Evolutionary conservation across 1,284 basidiomycete species (phyloP).

Genomic region (Malassezia cuniculi): DNA sequence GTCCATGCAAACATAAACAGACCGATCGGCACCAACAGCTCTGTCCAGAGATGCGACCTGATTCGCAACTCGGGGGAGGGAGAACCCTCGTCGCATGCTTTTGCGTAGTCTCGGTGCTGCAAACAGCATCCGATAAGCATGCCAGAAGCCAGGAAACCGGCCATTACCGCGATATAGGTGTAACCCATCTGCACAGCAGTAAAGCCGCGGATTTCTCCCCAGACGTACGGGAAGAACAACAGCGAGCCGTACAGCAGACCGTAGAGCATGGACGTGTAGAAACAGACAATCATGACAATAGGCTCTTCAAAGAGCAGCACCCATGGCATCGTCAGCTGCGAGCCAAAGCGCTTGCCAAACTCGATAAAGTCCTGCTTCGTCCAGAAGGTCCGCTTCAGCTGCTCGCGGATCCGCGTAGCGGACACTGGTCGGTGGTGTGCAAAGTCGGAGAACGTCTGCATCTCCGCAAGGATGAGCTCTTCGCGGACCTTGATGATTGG

Average conservation of each 20-base stretch:
- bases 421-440: too few species aligned
- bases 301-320: slow-evolving; percentile 16
- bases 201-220: slow-evolving; percentile 11
- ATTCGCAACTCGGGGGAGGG: slow-evolving; percentile 15
- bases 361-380: slow-evolving; percentile 1
- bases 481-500: background rate
- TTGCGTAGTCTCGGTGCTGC: slow-evolving; percentile 6
- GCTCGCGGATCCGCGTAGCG: too few species aligned
- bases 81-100: slow-evolving; percentile 6
- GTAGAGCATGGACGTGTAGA: slow-evolving; percentile 17
- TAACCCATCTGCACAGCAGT: slow-evolving; percentile 13
- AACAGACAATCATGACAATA: slow-evolving; percentile 13
- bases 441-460: too few species aligned
- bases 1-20: slow-evolving; percentile 22
- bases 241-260: slow-evolving; percentile 18
- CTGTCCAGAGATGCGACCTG: slow-evolving; percentile 10
- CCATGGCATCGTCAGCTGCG: slow-evolving; percentile 4
- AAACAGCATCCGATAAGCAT: slow-evolving; percentile 9
- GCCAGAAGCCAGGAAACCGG: slow-evolving; percentile 8
- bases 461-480: too few species aligned
- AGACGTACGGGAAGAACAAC: slow-evolving; percentile 15
- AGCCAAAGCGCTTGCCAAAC: background rate
- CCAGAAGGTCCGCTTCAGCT: too few species aligned
- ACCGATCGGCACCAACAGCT: slow-evolving; percentile 16
- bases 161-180: slow-evolving; percentile 12